A percentile compares a stretch with the other conserved stretches of the same genome.
These are phyloP conservation scores for Sporobolomyces phaffii DNA, from an alignment of 768 basidiomycete species.

Conservation along the genomic window DNA sequence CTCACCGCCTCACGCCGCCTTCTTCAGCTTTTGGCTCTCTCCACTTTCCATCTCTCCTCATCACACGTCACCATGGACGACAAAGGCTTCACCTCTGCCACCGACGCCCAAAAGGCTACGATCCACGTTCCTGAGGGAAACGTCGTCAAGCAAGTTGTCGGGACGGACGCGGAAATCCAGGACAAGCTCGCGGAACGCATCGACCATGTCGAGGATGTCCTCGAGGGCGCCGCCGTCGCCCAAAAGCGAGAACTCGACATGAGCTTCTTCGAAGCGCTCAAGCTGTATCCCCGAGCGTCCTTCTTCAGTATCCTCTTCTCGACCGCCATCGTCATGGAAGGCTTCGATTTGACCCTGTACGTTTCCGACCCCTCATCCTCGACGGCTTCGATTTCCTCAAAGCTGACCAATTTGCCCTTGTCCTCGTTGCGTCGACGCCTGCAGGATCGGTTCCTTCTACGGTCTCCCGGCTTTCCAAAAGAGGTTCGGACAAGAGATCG, in stretches of 20 bases:
- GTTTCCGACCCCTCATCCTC: too few relatives aligned
- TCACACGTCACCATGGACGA: neutral
- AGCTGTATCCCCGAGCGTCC: conserved; percentile 46
- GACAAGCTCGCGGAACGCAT: conserved; percentile 35
- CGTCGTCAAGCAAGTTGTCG: neutral
- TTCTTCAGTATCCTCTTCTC: conserved; percentile 3
- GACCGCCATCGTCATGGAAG: conserved; percentile 1
- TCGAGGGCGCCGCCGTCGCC: conserved; percentile 44
- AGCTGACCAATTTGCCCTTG: too few relatives aligned
- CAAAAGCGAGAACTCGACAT: conserved; percentile 45
- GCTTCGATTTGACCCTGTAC: conserved; percentile 18
- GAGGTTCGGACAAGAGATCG: conserved; percentile 22
- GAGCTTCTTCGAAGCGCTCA: conserved; percentile 45
- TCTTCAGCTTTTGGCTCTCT: neutral
- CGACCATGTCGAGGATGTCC: conserved; percentile 18
- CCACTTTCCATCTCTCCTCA: neutral
- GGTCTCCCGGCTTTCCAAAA: conserved; percentile 34
- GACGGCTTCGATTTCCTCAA: too few relatives aligned
- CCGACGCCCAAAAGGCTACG: neutral
- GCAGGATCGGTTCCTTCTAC: conserved; percentile 17
- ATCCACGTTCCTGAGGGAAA: neutral
- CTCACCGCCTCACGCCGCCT: too few relatives aligned
- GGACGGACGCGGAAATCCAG: conserved; percentile 17
- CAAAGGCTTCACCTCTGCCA: neutral
- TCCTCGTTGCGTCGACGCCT: too few relatives aligned